Conservation (phyloP, 176 grass and related monocot species). For the Cenchrus americanus region DNA sequence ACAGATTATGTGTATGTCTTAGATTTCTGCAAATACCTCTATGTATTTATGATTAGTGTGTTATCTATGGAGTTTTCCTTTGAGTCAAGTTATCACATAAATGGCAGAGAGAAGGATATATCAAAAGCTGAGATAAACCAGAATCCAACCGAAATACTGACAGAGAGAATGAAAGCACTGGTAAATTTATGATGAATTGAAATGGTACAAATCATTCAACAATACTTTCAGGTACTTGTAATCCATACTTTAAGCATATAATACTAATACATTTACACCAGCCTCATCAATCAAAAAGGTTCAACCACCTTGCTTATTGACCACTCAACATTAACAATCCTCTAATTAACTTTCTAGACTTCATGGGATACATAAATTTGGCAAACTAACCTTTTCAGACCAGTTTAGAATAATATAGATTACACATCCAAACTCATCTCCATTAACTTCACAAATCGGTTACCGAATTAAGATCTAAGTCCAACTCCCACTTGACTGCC, state of each 20-base stretch:
- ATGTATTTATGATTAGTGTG: background rate
- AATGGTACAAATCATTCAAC: background rate
- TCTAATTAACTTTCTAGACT: background rate
- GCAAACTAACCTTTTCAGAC: background rate
- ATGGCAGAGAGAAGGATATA: background rate
- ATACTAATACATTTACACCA: background rate
- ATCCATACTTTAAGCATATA: background rate
- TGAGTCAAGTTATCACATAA: background rate
- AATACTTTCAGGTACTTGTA: background rate
- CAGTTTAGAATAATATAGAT: background rate
- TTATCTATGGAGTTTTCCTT: background rate
- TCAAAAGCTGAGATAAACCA: background rate
- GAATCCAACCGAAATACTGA: background rate
- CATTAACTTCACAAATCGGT: slow-evolving; percentile 14
- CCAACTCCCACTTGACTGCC: background rate
- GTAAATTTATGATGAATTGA: background rate
- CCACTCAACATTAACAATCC: background rate
- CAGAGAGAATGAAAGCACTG: background rate
- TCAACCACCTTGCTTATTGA: background rate
- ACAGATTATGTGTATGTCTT: background rate
- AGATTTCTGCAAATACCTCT: background rate
- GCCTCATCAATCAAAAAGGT: background rate
- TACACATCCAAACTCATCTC: background rate
- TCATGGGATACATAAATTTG: background rate
- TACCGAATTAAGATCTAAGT: background rate